Percentiles rank a stretch among this genome's conserved stretches.
phyloP scores from a whole-genome alignment of 1,139 yeast species.

The Kodamaea anthophila region DNA sequence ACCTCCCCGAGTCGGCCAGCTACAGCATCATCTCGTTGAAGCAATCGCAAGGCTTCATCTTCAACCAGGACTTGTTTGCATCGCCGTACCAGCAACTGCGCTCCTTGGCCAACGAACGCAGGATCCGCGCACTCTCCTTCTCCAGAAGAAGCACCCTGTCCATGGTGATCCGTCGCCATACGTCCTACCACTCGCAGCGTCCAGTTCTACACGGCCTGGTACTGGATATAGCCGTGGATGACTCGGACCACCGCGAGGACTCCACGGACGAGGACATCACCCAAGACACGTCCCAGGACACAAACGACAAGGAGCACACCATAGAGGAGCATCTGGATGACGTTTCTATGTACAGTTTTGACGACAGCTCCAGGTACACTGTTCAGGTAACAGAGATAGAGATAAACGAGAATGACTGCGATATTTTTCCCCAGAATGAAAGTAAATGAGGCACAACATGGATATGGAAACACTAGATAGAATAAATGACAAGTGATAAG shows the following conservation, averaged over 20 bases:
- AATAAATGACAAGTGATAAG: too few relatives aligned
- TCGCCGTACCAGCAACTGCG: slow-evolving; percentile 57
- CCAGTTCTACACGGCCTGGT: slow-evolving; percentile 16
- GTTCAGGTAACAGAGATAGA: slow-evolving; percentile 51
- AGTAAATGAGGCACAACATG: too few relatives aligned
- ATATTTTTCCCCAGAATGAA: slow-evolving; percentile 14
- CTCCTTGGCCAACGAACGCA: slow-evolving; percentile 36
- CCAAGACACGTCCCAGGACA: too few relatives aligned
- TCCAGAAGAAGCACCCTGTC: slow-evolving; percentile 3
- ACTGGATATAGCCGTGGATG: slow-evolving; percentile 6
- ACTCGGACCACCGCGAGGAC: slow-evolving; percentile 10
- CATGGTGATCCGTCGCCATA: slow-evolving; percentile 23
- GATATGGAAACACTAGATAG: too few relatives aligned
- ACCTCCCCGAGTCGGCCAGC: slow-evolving; percentile 23
- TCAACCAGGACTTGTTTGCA: slow-evolving; percentile 72
- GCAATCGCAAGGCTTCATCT: slow-evolving; percentile 68
- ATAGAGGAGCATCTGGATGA: slow-evolving; percentile 5
- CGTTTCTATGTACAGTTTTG: slow-evolving; percentile 14
- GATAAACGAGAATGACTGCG: slow-evolving; percentile 31
- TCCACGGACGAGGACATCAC: slow-evolving; percentile 10
- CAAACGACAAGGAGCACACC: neutral
- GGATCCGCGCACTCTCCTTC: slow-evolving; percentile 22
- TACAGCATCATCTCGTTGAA: slow-evolving; percentile 44
- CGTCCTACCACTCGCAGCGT: slow-evolving; percentile 25
- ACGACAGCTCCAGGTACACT: slow-evolving; percentile 28